phyloP scores from a whole-genome alignment of 2,329 filamentous ascomycete genomes.

The Fusarium sp. region DNA sequence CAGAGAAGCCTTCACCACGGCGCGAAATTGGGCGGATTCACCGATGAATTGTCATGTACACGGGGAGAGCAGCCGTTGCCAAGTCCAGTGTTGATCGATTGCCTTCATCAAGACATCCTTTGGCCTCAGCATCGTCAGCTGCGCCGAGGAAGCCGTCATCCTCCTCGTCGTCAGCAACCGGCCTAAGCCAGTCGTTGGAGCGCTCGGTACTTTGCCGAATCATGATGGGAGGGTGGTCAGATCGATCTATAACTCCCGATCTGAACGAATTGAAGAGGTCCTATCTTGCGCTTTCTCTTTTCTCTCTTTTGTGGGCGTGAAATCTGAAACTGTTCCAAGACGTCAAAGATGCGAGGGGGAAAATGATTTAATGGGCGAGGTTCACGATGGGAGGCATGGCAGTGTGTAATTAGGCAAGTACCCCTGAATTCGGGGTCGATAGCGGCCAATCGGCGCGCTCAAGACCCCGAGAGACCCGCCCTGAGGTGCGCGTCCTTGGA shows the following conservation, averaged over 20 bases:
- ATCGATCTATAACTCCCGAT: neutral
- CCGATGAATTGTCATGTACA: conserved; percentile 48
- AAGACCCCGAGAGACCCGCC: conserved; percentile 11
- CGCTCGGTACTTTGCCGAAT: conserved; percentile 39
- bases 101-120: conserved; percentile 42
- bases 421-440: conserved; percentile 19
- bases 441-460: conserved; percentile 1
- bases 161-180: conserved; percentile 40
- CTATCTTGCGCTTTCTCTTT: neutral
- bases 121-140: conserved; percentile 42
- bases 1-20: neutral
- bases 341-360: conserved; percentile 7
- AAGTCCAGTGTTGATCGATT: conserved; percentile 41
- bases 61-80: conserved; percentile 36
- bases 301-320: neutral
- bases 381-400: neutral
- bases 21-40: conserved; percentile 28
- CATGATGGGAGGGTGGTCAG: conserved; percentile 11
- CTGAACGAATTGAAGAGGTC: neutral
- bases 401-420: conserved; percentile 6
- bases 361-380: conserved; percentile 4
- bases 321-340: conserved; percentile 11
- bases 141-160: conserved; percentile 42
- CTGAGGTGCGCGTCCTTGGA: conserved; percentile 23
- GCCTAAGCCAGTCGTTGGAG: conserved; percentile 40